A percentile compares a stretch with the other conserved stretches of the same genome.
These are phyloP conservation scores for Acanthochlamys bracteata DNA, from an alignment of 106 monocot genomes.

Conservation along the genomic window DNA sequence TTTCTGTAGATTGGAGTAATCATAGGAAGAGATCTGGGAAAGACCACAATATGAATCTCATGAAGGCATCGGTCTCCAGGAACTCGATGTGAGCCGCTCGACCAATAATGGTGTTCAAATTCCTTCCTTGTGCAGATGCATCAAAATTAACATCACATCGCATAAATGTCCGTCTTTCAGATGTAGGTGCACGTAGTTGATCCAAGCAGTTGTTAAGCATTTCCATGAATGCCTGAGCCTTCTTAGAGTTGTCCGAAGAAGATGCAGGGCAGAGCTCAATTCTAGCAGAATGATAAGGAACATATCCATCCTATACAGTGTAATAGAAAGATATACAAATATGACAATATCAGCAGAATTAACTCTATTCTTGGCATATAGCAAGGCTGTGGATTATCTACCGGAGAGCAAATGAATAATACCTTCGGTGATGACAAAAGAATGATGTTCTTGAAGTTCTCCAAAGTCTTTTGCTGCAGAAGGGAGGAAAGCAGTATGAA, in stretches of 20 bases:
- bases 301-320: conserved; percentile 76
- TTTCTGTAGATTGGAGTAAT: not conserved
- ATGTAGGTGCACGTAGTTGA: conserved; percentile 79
- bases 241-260: conserved; percentile 72
- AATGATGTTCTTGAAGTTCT: conserved; percentile 88
- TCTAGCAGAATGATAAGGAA: conserved; percentile 95
- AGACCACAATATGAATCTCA: conserved; percentile 89
- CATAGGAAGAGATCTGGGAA: conserved; percentile 76
- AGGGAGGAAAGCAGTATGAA: conserved; percentile 14
- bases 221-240: conserved; percentile 80
- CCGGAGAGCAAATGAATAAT: not conserved
- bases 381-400: no score
- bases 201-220: conserved; percentile 94
- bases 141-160: conserved; percentile 91
- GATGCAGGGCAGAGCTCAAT: conserved; percentile 85
- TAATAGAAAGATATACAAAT: not conserved
- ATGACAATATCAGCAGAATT: not conserved
- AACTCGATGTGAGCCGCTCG: conserved; percentile 96
- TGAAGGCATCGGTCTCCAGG: conserved; percentile 74
- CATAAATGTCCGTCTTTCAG: conserved; percentile 65
- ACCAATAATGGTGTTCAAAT: conserved; percentile 82
- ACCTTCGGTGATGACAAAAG: conserved; percentile 94
- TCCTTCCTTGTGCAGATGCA: conserved; percentile 57
- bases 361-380: not conserved
- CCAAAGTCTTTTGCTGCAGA: conserved; percentile 84